phyloP scores from a whole-genome alignment of 768 basidiomycete species.

The Candolleomyces eurysporus region DNA sequence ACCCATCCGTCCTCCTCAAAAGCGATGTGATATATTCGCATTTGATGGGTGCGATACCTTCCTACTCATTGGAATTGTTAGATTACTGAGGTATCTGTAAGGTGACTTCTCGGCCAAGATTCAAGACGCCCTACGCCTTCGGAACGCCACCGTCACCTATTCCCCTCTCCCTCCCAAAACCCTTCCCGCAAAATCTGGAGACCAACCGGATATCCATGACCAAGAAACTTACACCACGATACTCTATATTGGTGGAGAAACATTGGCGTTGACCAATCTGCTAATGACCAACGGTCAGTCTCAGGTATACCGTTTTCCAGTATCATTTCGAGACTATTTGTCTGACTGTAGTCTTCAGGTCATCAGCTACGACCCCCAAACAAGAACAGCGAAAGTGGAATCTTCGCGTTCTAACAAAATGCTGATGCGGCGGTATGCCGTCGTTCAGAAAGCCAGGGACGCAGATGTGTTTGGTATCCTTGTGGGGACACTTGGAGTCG shows the following conservation, averaged over 20 bases:
- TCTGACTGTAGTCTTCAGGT: conserved; percentile 43
- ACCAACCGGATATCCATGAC: not conserved
- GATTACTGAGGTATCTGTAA: conserved; percentile 15
- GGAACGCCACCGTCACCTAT: conserved; percentile 34
- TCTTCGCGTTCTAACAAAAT: conserved; percentile 73
- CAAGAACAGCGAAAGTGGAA: conserved; percentile 47
- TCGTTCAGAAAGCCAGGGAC: conserved; percentile 84
- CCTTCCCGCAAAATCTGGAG: not conserved
- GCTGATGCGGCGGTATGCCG: conserved; percentile 86
- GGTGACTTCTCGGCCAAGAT: conserved; percentile 32
- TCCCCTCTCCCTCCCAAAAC: conserved; percentile 25
- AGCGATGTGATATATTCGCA: conserved; percentile 76
- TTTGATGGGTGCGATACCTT: conserved; percentile 46
- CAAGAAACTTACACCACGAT: conserved; percentile 23
- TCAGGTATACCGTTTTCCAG: too few species aligned
- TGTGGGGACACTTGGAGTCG: conserved; percentile 89
- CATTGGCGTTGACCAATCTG: conserved; percentile 77
- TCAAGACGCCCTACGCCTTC: conserved; percentile 19
- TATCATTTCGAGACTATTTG: too few species aligned
- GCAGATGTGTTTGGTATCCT: conserved; percentile 95
- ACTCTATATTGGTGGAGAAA: conserved; percentile 74
- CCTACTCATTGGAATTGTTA: not conserved
- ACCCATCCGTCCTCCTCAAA: conserved; percentile 5
- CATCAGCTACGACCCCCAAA: conserved; percentile 70
- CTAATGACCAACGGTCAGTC: conserved; percentile 70